Evolutionary conservation across 805 yeast genomes (phyloP).

Genomic region (Kuraishia piskuri): DNA sequence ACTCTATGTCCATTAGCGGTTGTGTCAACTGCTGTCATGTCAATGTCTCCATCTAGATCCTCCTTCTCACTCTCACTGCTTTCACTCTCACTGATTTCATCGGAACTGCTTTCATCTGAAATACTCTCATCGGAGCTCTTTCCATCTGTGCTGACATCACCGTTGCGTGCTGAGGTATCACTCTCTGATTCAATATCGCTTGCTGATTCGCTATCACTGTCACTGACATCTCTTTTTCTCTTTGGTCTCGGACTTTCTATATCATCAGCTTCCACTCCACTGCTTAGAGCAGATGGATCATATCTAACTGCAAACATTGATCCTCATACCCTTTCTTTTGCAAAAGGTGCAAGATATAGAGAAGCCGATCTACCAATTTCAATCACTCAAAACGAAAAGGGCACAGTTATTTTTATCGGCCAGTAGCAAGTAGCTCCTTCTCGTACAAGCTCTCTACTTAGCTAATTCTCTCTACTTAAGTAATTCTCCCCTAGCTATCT

Average conservation of each 20-base stretch:
- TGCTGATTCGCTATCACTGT: too few species aligned
- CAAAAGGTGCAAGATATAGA: not conserved
- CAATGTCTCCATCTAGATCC: not conserved
- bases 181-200: too few species aligned
- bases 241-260: conserved; percentile 4
- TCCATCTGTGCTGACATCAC: not conserved
- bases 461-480: not conserved
- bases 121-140: conserved; percentile 7
- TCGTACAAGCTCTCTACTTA: too few species aligned
- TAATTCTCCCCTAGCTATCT: too few species aligned
- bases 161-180: not conserved
- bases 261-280: not conserved
- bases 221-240: conserved; percentile 5
- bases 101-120: conserved; percentile 5
- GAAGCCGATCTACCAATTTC: too few species aligned
- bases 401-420: too few species aligned
- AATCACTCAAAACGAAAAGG: too few species aligned
- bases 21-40: too few species aligned
- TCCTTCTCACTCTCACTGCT: conserved; percentile 15
- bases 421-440: too few species aligned
- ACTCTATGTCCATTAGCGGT: too few species aligned
- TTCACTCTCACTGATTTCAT: conserved; percentile 12
- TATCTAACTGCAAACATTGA: conserved; percentile 1
- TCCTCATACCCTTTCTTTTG: not conserved
- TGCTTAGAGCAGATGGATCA: not conserved